Evolutionary conservation across 2,329 filamentous ascomycete species (phyloP).

Genomic region (Fusarium incarnatum): DNA sequence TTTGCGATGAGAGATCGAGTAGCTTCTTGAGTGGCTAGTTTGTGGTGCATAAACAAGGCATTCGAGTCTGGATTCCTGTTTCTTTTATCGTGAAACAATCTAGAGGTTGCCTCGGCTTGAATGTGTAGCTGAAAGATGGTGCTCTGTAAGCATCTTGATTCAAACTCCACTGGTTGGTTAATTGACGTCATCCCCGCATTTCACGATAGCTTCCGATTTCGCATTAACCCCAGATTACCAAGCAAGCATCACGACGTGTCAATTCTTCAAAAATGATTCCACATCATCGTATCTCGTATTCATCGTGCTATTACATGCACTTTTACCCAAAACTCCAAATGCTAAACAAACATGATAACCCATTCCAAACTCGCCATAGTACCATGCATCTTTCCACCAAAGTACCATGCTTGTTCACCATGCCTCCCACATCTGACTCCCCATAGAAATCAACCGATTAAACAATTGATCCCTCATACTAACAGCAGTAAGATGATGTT

Average conservation of each 20-base stretch:
- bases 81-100: slow-evolving; percentile 13
- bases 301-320: slow-evolving; percentile 8
- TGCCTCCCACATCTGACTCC: slow-evolving; percentile 84
- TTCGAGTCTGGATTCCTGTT: neutral
- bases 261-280: slow-evolving; percentile 12
- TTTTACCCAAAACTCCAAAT: slow-evolving; percentile 20
- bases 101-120: neutral
- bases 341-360: neutral
- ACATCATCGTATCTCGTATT: slow-evolving; percentile 19
- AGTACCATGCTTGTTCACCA: slow-evolving; percentile 60
- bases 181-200: slow-evolving; percentile 33
- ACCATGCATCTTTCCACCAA: neutral
- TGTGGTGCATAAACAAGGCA: neutral
- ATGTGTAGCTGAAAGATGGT: neutral
- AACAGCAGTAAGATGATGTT: slow-evolving; percentile 76
- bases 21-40: neutral
- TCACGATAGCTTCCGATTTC: neutral
- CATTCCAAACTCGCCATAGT: neutral
- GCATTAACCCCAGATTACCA: slow-evolving; percentile 8
- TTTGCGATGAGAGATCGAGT: slow-evolving; percentile 1
- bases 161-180: neutral
- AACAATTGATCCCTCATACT: slow-evolving; percentile 81
- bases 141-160: slow-evolving; percentile 6
- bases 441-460: slow-evolving; percentile 81
- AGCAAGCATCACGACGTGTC: slow-evolving; percentile 3